phyloP scores from a whole-genome alignment of 257 asterid genomes.

The Schizonepeta tenuifolia region DNA sequence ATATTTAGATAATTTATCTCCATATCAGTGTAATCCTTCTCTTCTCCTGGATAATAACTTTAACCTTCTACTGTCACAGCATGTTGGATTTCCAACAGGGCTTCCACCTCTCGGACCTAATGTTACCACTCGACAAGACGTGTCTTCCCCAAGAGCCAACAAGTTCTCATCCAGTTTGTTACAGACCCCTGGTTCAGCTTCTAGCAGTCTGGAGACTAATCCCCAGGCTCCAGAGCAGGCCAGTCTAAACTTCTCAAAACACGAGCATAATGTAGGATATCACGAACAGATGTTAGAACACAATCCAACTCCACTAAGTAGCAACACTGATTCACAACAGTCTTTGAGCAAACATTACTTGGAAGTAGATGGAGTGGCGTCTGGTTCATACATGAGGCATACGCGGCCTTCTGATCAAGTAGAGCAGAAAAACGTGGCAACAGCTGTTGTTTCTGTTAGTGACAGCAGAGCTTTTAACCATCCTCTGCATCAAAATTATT shows the following conservation, averaged over 20 bases:
- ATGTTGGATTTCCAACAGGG: constrained; percentile 29
- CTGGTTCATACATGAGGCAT: constrained; percentile 34
- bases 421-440: constrained; percentile 36
- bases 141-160: constrained; percentile 32
- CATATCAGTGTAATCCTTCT: constrained; percentile 10
- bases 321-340: constrained; percentile 32
- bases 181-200: constrained; percentile 45
- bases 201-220: constrained; percentile 40
- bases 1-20: constrained; percentile 4
- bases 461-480: constrained; percentile 41
- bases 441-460: constrained; percentile 24
- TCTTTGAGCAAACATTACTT: constrained; percentile 24
- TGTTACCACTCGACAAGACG: constrained; percentile 31
- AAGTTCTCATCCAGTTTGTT: constrained; percentile 36
- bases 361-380: constrained; percentile 34
- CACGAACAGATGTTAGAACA: constrained; percentile 30
- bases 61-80: constrained; percentile 26
- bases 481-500: constrained; percentile 41
- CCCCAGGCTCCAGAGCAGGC: constrained; percentile 38
- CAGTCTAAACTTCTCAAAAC: constrained; percentile 30
- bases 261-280: constrained; percentile 32
- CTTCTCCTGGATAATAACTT: constrained; percentile 17
- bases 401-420: constrained; percentile 33
- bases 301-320: constrained; percentile 27
- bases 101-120: constrained; percentile 34